These are phyloP conservation scores for Plasmodium sp. DNA, from an alignment of 169 alveolate genomes.

Conservation along the genomic window DNA sequence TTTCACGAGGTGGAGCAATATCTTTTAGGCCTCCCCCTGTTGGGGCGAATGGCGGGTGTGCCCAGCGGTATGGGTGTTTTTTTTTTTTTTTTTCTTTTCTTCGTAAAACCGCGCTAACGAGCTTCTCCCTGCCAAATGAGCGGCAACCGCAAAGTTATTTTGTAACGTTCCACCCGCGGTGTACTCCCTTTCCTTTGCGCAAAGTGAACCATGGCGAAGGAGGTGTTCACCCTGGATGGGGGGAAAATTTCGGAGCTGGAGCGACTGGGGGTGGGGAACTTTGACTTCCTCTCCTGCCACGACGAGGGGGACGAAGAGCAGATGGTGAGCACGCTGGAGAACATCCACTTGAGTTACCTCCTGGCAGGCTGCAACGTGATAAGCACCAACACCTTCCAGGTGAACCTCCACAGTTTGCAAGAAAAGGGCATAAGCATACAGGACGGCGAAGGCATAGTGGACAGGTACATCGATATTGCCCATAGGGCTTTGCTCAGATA, in stretches of 20 bases:
- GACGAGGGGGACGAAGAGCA: neutral
- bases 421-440: conserved; percentile 16
- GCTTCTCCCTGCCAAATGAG: neutral
- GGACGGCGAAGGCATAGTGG: conserved; percentile 27
- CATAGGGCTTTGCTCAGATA: conserved; percentile 11
- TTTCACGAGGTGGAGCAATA: neutral
- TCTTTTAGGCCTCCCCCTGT: neutral
- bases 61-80: neutral
- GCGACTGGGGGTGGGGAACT: conserved; percentile 1
- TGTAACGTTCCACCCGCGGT: neutral
- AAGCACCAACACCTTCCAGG: conserved; percentile 51
- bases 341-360: conserved; percentile 45
- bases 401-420: conserved; percentile 40
- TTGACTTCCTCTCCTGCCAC: conserved; percentile 33
- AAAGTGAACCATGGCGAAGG: neutral
- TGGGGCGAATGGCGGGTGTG: neutral
- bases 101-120: neutral
- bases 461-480: conserved; percentile 53
- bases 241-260: conserved; percentile 45
- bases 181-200: neutral
- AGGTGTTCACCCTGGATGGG: conserved; percentile 45
- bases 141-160: neutral
- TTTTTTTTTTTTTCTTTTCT: neutral
- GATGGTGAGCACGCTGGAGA: conserved; percentile 12
- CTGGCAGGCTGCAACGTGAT: conserved; percentile 33